Base-by-base conservation (phyloP, 23 red algal species). In the Gracilaria vermiculophylla region DNA sequence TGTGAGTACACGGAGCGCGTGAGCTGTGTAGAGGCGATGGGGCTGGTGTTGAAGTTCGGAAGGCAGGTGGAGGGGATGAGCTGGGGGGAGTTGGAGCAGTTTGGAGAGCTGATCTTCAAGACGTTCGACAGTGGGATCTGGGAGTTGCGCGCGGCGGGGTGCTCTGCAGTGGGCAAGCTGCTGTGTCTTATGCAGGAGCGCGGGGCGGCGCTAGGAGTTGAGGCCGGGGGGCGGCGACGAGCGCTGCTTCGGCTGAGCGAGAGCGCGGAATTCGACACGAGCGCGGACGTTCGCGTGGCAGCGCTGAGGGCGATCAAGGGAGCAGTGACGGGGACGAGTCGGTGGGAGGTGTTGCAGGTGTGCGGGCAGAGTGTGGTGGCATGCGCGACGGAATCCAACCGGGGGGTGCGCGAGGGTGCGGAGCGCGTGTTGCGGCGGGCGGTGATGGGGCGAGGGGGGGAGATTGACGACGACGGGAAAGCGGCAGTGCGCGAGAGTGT, bases 271-370 rank as follows among this genome's bases (percentile, higher is more conserved):
- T 32, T 65, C 19, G 85, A 78, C 49, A 45, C 60, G 23, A 24
- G 35, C 32, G 64, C 62, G 24, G 85, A 89, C 15, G 85, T 89
- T 29, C 43, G 85, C 14, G 53, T 89, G 69, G 85, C 53, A 37
- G 85, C 53, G 69, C 70, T 89, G 85, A 20, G 29, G 14, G 67
- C 70, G 17, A 14, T 89, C 27, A 78, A 50, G 72, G 49, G 32
- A 24, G 55, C 74, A 19, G 32, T 89, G 16, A 13, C 13, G 24
- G 55, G 7, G 11, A n/a, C n/a, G n/a, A n/a, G n/a, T n/a, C 7
- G 43, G 24, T 8, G 42, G 17, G 32, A 35, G 40, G 85, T 67
- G 20, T 1, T 78, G 50, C 53, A 58, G 56, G 19, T 62, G 45
- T 60, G 51, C 43, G 51, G n/a, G 14, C n/a, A 17, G 8, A 43